Base-by-base conservation (phyloP, 2,329 filamentous ascomycete genomes). In the Huntiella omanensis region DNA sequence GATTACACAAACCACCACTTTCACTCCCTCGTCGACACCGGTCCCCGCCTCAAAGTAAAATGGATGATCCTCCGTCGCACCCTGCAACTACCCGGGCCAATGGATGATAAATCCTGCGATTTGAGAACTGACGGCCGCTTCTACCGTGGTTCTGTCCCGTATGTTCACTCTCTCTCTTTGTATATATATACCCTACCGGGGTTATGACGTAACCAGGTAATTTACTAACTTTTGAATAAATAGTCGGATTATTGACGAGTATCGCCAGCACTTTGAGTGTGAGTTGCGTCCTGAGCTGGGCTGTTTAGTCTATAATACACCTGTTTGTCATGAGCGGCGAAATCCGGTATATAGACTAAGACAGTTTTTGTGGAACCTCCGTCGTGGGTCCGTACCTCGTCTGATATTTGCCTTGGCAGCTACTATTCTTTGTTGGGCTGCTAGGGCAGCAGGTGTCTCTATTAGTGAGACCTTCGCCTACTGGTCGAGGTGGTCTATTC, bases 51-150 rank as follows among this genome's bases (percentile, higher is more conserved):
- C 39, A 82, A 83, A 56, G 69, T 83, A 10, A 69, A 72, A 48
- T 84, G 80, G 80, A 64, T 83, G 4, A 65, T 83, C 49, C 68
- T 79, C 53, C 69, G 79, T 10, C 68, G 75, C 13, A 68, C 63
- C 40, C 63, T 76, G 33, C 74, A 79, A 49, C 67, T 83, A 6
- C 72, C 80, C 52, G 80, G 77, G 53, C 80, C 77, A 4, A 75
- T 73, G 47, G 64, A 73, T 51, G 60, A 60, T 46, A 60, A 64
- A 10, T 28, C 22, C 22, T 78, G 73, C 50, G 73, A 76, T 51
- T 55, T 78, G 28, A 65, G 71, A 3, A 77, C 70, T 50, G 75
- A 78, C 53, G 55, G 72, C 40, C 62, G 66, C 22, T 79, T 78
- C 58, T 78, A 73, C 53, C 61, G 72, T 34, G 73, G 73, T 2